These are phyloP conservation scores for Litchi chinensis DNA, from an alignment of 345 rosid genomes.

Conservation along the genomic window DNA sequence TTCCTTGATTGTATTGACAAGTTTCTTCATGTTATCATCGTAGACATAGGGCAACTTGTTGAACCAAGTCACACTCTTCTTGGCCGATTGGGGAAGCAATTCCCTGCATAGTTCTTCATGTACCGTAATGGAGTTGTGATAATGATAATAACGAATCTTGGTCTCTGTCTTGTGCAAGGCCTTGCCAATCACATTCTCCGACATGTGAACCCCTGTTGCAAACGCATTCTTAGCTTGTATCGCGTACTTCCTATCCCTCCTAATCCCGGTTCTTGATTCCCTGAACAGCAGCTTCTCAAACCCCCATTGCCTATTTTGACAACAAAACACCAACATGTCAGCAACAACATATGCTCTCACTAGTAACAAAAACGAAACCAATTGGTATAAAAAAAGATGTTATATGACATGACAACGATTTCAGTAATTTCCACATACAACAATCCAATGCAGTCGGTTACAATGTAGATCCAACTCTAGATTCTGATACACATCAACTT, in stretches of 20 bases:
- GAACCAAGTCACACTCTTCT: constrained; percentile 49
- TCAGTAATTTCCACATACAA: too few relatives aligned
- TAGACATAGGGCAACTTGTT: constrained; percentile 66
- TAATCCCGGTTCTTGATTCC: constrained; percentile 65
- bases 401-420: not conserved
- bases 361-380: not conserved
- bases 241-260: constrained; percentile 86
- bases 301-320: constrained; percentile 77
- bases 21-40: constrained; percentile 75
- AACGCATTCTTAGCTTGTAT: constrained; percentile 83
- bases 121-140: constrained; percentile 68
- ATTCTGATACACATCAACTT: constrained; percentile 2
- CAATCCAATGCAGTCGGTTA: not conserved
- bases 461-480: not conserved
- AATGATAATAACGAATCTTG: constrained; percentile 77
- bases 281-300: constrained; percentile 80
- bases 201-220: constrained; percentile 93
- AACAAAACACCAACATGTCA: not conserved
- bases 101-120: constrained; percentile 71
- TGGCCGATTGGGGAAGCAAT: constrained; percentile 52
- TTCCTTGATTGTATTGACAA: constrained; percentile 52
- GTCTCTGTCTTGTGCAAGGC: constrained; percentile 77
- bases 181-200: constrained; percentile 77
- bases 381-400: not conserved
- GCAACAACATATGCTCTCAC: not conserved